A percentile compares a stretch with the other conserved stretches of the same genome.
phyloP scores from a whole-genome alignment of 768 basidiomycete species.

The Tubosaeta sp. region DNA sequence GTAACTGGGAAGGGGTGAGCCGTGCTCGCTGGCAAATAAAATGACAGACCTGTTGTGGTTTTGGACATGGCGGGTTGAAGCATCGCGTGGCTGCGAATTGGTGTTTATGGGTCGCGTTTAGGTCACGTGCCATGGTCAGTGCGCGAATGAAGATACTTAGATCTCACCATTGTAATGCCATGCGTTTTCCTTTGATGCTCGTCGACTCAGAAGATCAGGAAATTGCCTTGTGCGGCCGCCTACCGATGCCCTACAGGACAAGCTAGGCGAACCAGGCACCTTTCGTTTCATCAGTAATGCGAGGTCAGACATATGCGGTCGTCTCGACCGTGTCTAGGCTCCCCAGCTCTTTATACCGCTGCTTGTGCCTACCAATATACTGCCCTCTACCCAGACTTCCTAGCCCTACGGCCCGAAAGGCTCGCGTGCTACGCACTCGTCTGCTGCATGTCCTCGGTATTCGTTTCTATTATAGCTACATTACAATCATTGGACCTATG shows the following conservation, averaged over 20 bases:
- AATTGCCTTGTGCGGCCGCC: no score
- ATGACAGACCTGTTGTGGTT: conserved; percentile 41
- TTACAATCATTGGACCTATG: no score
- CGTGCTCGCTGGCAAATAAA: background rate
- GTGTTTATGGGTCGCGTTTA: conserved; percentile 25
- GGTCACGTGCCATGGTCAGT: conserved; percentile 26
- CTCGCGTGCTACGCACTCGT: conserved; percentile 10
- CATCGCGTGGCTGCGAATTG: background rate
- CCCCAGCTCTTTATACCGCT: conserved; percentile 46
- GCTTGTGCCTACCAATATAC: conserved; percentile 30
- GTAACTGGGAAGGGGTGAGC: conserved; percentile 37
- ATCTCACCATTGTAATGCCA: no score
- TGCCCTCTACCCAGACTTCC: conserved; percentile 32
- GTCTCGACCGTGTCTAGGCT: no score
- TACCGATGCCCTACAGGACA: no score
- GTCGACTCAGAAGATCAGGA: no score
- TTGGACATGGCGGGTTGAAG: conserved; percentile 42
- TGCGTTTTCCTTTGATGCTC: no score
- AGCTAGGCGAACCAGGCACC: no score
- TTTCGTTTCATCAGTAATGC: no score
- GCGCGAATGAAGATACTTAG: no score
- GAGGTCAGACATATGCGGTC: no score
- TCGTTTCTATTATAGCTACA: conserved; percentile 16
- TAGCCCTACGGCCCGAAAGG: conserved; percentile 8
- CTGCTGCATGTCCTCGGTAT: conserved; percentile 3